Evolutionary conservation across 495 filamentous ascomycete genomes (phyloP).

Genomic region (Articulospora tetracladia): DNA sequence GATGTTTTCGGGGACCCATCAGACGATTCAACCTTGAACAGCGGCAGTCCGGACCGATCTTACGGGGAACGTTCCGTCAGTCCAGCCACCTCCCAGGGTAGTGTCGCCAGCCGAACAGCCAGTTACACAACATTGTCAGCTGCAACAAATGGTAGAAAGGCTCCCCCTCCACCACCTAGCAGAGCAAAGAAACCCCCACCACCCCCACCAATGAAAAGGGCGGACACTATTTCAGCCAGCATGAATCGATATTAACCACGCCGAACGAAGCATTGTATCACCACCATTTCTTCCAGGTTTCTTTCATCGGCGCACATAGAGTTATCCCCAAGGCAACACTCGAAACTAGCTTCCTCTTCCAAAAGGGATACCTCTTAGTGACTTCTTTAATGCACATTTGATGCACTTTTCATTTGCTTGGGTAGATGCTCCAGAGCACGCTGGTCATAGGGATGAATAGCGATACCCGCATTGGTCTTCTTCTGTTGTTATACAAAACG

Average conservation of each 20-base stretch:
- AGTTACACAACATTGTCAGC: constrained; percentile 14
- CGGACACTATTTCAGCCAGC: constrained; percentile 20
- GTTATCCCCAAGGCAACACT: neutral
- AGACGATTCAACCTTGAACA: constrained; percentile 27
- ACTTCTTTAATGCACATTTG: constrained; percentile 6
- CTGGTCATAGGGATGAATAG: neutral
- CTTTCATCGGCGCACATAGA: neutral
- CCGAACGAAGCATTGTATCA: neutral
- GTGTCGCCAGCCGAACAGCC: constrained; percentile 11
- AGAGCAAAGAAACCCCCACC: constrained; percentile 25
- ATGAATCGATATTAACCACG: constrained; percentile 14
- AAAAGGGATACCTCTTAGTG: neutral
- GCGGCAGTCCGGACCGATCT: constrained; percentile 23
- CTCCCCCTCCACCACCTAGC: constrained; percentile 26
- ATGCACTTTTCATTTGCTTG: neutral
- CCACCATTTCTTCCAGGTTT: neutral
- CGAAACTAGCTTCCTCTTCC: neutral
- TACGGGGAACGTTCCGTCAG: constrained; percentile 23
- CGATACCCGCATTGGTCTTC: constrained; percentile 3
- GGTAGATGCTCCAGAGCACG: neutral
- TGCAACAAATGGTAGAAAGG: constrained; percentile 21
- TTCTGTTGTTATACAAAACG: neutral
- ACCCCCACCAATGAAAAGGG: constrained; percentile 26
- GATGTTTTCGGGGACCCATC: constrained; percentile 28
- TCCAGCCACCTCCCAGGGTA: constrained; percentile 25